Evolutionary conservation across 1,284 basidiomycete genomes (phyloP).

Genomic region (Pisolithus thermaeus): DNA sequence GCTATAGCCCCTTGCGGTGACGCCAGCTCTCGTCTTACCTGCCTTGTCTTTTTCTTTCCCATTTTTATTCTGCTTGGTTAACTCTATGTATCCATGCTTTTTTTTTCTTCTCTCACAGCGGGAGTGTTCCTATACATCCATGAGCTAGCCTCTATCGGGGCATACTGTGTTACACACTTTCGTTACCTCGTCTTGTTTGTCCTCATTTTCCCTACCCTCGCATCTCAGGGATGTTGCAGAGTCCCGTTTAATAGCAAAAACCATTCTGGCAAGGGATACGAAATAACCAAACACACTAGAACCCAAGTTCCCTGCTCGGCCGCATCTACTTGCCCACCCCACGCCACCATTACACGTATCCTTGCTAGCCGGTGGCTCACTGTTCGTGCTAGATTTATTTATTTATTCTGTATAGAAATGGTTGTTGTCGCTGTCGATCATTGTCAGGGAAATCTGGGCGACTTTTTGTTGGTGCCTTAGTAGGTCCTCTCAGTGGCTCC

Average conservation of each 20-base stretch:
- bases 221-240: background rate
- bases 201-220: background rate
- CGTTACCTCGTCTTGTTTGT: background rate
- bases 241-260: background rate
- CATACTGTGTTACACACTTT: slow-evolving; percentile 1
- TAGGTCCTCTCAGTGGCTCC: too few relatives aligned
- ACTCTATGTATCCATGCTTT: slow-evolving; percentile 7
- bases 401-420: background rate
- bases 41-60: background rate
- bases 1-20: slow-evolving; percentile 35
- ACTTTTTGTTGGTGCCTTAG: background rate
- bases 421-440: background rate
- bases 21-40: background rate
- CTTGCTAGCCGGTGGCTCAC: background rate
- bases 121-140: slow-evolving; percentile 2
- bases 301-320: background rate
- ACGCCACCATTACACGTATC: background rate
- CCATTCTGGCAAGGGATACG: background rate
- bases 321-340: background rate
- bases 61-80: background rate
- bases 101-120: background rate
- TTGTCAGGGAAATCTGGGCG: too few relatives aligned
- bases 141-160: slow-evolving; percentile 6
- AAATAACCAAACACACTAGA: background rate
- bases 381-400: background rate